Evolutionary conservation across 1,284 basidiomycete species (phyloP), one percentile per base, ranked within the genome.

Genomic region (Sphaerobolus stellatus): DNA sequence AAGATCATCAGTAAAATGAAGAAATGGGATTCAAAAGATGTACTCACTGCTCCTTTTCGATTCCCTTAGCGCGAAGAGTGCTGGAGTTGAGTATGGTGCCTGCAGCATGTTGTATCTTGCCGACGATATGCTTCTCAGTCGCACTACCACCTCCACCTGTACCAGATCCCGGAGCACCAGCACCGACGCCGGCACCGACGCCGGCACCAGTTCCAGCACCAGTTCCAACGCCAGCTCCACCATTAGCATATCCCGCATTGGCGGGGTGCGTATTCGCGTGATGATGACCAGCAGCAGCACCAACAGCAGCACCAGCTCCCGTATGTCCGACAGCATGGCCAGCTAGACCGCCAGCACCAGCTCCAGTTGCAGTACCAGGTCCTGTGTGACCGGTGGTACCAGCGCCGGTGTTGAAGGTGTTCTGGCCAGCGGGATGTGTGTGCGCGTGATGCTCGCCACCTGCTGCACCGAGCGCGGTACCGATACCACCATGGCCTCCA

Each of bases 31-130:
- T 3, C 22, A 43, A 14, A n/a, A 14, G 22, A 18, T 24, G 13
- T 4, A 68, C 71, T 55, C 56, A 77, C 73, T 75, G 72, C 62
- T 82, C 76, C 62, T 82, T 82, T 69, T 79, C 72, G 34, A 75
- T 55, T 8, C 79, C 81, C 60, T 78, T 79, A 14, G 71, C 73
- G 60, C 79, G 78, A 40, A 83, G 66, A 0, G 74, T 66, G 40
- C 72, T 68, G 61, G 76, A 79, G 27, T 80, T 76, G 43, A 82
- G 64, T 43, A 77, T 56, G 7, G 70, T 61, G 5, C 80, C 81
- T 31, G 79, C 61, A 5, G 72, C 74, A 3, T 74, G 71, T 64
- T 82, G 78, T 25, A 79, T 68, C 59, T 80, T 80, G 27, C 79
- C 79, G 2, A 70, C 70, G 33, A 75, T 59, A 27, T 31, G 24